Evolutionary conservation across 805 yeast species (phyloP), one percentile per base, ranked within the genome.

Genomic region (Lachancea quebecensis): DNA sequence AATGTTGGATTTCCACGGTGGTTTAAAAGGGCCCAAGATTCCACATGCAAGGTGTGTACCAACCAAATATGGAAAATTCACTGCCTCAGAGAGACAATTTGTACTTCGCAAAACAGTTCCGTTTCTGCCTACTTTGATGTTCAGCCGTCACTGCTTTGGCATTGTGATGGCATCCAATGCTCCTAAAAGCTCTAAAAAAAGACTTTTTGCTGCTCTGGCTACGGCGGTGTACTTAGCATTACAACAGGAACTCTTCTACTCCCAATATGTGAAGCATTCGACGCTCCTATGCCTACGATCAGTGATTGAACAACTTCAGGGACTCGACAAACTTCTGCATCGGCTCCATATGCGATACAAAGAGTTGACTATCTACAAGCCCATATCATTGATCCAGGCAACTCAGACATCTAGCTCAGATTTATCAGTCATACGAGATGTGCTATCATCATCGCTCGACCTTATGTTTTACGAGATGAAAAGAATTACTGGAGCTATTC

Each of bases 401-500:
- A 21, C 41, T 10, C 43, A 39, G 14, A 37, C 45, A 15, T 25
- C 50, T 0, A 39, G 44, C 1, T 38, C 44, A 4, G 33, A 57
- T 6, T 43, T 48, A 25, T 48, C 56, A 6, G 30, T 53, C 9
- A 54, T 62, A 11, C 47, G 58, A 35, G 67, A 66, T 44, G 45
- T 73, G 5, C 48, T 75, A 2, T 49, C 60, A 0, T 52, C 74
- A 2, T 46, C 60, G 3, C 51, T 61, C 11, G 70, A 68, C 40
- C 36, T 53, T 4, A 35, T 57, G 10, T 60, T 49, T 35, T 53
- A 48, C 41, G 58, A 65, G 7, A 41, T 64, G 3, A 42, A 60
- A 1, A 58, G 55, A 14, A 54, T 62, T 8, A 49, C 66, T 28
- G 51, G 51, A 10, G 53, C 54, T 30, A 41, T 66, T 35, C 38